Percentiles rank a stretch among this genome's conserved stretches.
Conservation (phyloP, 2,329 filamentous ascomycete species). For the Nemania bipapillata region DNA sequence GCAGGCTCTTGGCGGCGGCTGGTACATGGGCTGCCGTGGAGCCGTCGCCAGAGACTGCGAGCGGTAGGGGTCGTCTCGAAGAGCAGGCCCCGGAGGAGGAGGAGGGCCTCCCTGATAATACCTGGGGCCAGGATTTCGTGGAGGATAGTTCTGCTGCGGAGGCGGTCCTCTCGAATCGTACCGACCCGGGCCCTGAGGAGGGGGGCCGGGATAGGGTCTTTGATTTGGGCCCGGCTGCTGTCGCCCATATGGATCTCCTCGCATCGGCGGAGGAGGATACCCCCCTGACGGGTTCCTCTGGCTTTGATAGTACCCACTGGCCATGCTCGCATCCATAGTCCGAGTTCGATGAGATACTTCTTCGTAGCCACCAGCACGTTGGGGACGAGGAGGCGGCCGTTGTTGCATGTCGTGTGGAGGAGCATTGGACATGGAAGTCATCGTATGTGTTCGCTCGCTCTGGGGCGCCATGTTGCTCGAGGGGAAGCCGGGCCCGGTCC, state of each 20-base stretch:
- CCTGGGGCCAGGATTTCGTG: slow-evolving; percentile 64
- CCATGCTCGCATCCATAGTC: slow-evolving; percentile 59
- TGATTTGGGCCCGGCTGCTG: slow-evolving; percentile 64
- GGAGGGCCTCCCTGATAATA: slow-evolving; percentile 68
- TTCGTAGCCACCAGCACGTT: slow-evolving; percentile 52
- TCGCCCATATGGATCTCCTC: slow-evolving; percentile 54
- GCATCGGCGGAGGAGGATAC: slow-evolving; percentile 52
- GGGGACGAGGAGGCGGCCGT: slow-evolving; percentile 67
- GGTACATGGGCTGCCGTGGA: slow-evolving; percentile 77
- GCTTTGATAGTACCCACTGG: slow-evolving; percentile 64
- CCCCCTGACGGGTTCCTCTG: slow-evolving; percentile 65
- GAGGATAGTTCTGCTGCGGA: slow-evolving; percentile 59
- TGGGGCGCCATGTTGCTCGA: slow-evolving; percentile 63
- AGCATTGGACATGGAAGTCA: slow-evolving; percentile 66
- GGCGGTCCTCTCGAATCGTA: slow-evolving; percentile 69
- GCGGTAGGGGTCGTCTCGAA: slow-evolving; percentile 86
- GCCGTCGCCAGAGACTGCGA: slow-evolving; percentile 90
- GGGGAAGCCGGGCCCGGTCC: slow-evolving; percentile 90
- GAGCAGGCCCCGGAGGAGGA: slow-evolving; percentile 70
- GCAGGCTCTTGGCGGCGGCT: slow-evolving; percentile 78
- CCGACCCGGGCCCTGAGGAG: slow-evolving; percentile 60
- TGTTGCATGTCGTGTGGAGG: slow-evolving; percentile 64
- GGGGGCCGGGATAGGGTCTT: slow-evolving; percentile 76
- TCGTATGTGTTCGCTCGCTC: slow-evolving; percentile 80
- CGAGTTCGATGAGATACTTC: slow-evolving; percentile 56